Evolutionary conservation across 1,139 yeast genomes (phyloP).

Genomic region (Scheffersomyces insectosa): DNA sequence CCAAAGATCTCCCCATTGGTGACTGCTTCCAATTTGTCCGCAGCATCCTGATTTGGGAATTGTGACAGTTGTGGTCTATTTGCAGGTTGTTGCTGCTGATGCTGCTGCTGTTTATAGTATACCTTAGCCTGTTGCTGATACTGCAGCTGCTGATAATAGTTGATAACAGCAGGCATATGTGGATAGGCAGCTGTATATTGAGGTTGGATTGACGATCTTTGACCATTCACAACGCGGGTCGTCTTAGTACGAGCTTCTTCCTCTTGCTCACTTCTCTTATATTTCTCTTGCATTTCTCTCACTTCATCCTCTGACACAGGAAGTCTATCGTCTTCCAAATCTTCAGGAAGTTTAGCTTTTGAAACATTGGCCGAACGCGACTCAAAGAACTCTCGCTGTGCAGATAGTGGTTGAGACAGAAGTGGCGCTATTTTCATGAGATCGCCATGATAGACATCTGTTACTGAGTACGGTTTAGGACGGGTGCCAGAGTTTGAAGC

Average conservation of each 20-base stretch:
- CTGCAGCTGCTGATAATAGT: slow-evolving; percentile 3
- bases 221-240: not conserved
- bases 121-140: slow-evolving; percentile 1
- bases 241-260: slow-evolving; percentile 6
- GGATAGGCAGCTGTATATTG: not conserved
- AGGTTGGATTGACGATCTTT: no score
- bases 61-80: not conserved
- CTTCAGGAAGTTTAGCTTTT: slow-evolving; percentile 8
- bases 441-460: slow-evolving; percentile 54
- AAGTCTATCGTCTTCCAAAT: slow-evolving; percentile 34
- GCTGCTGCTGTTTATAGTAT: not conserved
- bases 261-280: slow-evolving; percentile 11
- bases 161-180: not conserved
- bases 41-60: not conserved
- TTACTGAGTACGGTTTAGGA: slow-evolving; percentile 23
- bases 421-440: slow-evolving; percentile 51
- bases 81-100: not conserved
- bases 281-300: slow-evolving; percentile 40
- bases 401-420: slow-evolving; percentile 55
- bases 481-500: slow-evolving; percentile 3
- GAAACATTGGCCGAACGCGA: slow-evolving; percentile 8
- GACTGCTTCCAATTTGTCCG: slow-evolving; percentile 1
- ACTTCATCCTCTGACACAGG: slow-evolving; percentile 41
- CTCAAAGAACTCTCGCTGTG: slow-evolving; percentile 50
- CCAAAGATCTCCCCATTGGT: slow-evolving; percentile 40